Percentiles rank a stretch among this genome's conserved stretches.
These are phyloP conservation scores for Wickerhamomyces queroliae DNA, from an alignment of 805 yeast genomes.

Conservation along the genomic window DNA sequence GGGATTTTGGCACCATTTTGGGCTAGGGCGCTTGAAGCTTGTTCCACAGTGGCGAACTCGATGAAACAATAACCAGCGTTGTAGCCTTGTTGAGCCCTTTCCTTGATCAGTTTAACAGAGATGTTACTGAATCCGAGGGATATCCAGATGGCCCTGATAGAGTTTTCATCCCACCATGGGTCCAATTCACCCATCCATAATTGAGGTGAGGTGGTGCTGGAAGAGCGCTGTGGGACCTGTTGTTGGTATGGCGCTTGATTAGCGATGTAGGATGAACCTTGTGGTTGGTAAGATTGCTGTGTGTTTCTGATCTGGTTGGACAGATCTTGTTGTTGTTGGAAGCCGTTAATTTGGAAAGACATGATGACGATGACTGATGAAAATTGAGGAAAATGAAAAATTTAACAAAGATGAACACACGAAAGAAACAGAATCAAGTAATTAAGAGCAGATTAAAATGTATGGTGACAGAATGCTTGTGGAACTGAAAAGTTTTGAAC, in stretches of 20 bases:
- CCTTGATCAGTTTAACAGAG: conserved; percentile 68
- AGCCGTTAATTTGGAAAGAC: not conserved
- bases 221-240: conserved; percentile 5
- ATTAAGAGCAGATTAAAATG: no score
- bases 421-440: no score
- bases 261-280: conserved; percentile 2
- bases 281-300: conserved; percentile 2
- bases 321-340: not conserved
- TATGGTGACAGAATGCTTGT: no score
- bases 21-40: conserved; percentile 60
- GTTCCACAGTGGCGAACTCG: conserved; percentile 55
- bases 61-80: conserved; percentile 81
- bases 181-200: conserved; percentile 93
- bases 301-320: not conserved
- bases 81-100: conserved; percentile 33
- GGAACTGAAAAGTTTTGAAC: no score
- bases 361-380: not conserved
- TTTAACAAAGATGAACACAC: not conserved
- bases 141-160: conserved; percentile 65
- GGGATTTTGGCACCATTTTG: conserved; percentile 71
- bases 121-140: conserved; percentile 53
- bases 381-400: not conserved
- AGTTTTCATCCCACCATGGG: conserved; percentile 72
- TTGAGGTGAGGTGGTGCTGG: conserved; percentile 21
- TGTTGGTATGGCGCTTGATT: conserved; percentile 3